Evolutionary conservation across 148 eudicot species (phyloP).

Genomic region (Amaranthus hypochondriacus): DNA sequence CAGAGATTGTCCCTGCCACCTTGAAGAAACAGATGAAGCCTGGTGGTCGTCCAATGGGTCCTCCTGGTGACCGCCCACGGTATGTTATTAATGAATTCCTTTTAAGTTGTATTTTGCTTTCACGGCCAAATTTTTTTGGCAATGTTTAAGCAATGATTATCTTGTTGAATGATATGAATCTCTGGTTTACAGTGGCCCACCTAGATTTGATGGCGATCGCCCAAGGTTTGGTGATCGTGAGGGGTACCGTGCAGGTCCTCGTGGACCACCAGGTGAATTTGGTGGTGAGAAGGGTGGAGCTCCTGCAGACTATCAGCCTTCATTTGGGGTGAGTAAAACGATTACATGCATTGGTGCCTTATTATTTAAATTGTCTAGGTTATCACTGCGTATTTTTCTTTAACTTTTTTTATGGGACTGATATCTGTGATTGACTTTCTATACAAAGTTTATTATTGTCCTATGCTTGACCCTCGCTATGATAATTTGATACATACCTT

Average conservation of each 20-base stretch:
- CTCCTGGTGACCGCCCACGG: slow-evolving; percentile 65
- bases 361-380: too few relatives aligned
- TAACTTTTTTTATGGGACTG: neutral
- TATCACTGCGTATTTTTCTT: too few relatives aligned
- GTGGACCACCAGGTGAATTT: slow-evolving; percentile 74
- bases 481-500: too few relatives aligned
- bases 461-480: neutral
- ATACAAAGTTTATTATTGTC: neutral
- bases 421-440: neutral
- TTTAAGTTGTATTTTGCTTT: neutral
- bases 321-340: slow-evolving; percentile 42
- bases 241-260: slow-evolving; percentile 76
- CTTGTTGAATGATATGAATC: neutral
- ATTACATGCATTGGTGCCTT: neutral
- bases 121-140: neutral
- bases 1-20: slow-evolving; percentile 88
- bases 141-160: neutral
- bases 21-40: slow-evolving; percentile 79
- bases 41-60: slow-evolving; percentile 74
- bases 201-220: slow-evolving; percentile 78
- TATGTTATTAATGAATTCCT: neutral
- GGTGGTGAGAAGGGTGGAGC: slow-evolving; percentile 95
- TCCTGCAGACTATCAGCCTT: slow-evolving; percentile 78
- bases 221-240: slow-evolving; percentile 82
- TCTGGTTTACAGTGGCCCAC: slow-evolving; percentile 52